These are phyloP conservation scores for Kuraishia hungarica DNA, from an alignment of 805 yeast genomes.

Conservation along the genomic window DNA sequence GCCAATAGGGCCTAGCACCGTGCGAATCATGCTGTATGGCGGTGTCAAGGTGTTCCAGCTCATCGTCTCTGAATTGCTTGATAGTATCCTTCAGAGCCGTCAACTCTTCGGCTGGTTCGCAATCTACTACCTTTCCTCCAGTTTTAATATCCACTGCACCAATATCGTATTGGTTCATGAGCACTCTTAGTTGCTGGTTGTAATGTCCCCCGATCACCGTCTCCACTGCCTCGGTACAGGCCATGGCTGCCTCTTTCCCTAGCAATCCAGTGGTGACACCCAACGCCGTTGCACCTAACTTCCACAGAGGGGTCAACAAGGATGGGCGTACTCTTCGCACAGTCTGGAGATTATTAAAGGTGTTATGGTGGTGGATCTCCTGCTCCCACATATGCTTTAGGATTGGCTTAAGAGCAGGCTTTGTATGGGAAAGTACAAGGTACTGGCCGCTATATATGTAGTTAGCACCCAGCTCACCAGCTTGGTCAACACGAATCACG, in stretches of 20 bases:
- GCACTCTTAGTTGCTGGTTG: constrained; percentile 76
- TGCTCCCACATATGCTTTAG: constrained; percentile 98
- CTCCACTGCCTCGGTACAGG: constrained; percentile 98
- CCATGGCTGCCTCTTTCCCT: constrained; percentile 97
- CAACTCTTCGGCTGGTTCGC: constrained; percentile 32
- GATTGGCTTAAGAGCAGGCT: constrained; percentile 71
- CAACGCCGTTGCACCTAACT: constrained; percentile 76
- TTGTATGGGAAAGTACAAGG: constrained; percentile 56
- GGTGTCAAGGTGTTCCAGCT: constrained; percentile 88
- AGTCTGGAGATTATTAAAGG: constrained; percentile 72
- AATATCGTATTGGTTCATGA: constrained; percentile 55
- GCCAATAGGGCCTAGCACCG: constrained; percentile 84
- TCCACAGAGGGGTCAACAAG: constrained; percentile 88
- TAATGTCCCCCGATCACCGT: constrained; percentile 97
- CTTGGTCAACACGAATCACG: constrained; percentile 88
- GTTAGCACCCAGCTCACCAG: constrained; percentile 96
- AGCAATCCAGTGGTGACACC: constrained; percentile 82
- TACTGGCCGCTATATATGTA: constrained; percentile 90
- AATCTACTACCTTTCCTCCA: constrained; percentile 12
- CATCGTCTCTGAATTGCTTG: constrained; percentile 83
- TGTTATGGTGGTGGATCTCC: constrained; percentile 82
- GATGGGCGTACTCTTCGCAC: constrained; percentile 86
- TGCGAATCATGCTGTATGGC: constrained; percentile 91
- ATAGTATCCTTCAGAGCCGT: constrained; percentile 50
- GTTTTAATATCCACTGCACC: constrained; percentile 20